These are phyloP conservation scores for Ceratocystiopsis minuta DNA, from an alignment of 2,329 filamentous ascomycete genomes.

Conservation along the genomic window DNA sequence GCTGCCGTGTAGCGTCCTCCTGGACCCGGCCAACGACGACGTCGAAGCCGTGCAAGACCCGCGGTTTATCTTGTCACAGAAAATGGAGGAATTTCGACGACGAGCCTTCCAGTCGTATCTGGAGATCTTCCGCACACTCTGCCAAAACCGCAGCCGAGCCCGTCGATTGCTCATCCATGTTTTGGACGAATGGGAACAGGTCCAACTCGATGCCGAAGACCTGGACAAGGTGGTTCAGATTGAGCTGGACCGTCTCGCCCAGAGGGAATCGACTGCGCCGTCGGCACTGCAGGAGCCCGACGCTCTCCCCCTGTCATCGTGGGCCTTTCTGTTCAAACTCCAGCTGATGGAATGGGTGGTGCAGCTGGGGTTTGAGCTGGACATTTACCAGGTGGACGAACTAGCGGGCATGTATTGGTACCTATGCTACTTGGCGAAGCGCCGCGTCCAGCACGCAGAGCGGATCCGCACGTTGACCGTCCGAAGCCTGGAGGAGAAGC, in stretches of 20 bases:
- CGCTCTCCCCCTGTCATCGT: constrained; percentile 63
- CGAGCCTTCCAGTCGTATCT: constrained; percentile 53
- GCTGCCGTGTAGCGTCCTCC: constrained; percentile 50
- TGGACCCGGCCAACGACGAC: constrained; percentile 58
- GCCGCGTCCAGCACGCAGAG: constrained; percentile 50
- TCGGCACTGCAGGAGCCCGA: constrained; percentile 24
- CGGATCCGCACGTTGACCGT: constrained; percentile 51
- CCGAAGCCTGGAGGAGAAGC: constrained; percentile 17
- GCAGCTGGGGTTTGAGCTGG: constrained; percentile 84
- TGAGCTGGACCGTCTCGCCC: constrained; percentile 35
- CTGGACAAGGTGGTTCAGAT: constrained; percentile 50
- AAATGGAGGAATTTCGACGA: constrained; percentile 53
- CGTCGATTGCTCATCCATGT: constrained; percentile 79
- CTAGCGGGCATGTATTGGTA: constrained; percentile 84
- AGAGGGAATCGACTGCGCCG: not conserved
- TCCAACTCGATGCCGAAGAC: constrained; percentile 68
- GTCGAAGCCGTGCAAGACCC: constrained; percentile 58
- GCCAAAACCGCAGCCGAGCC: constrained; percentile 78
- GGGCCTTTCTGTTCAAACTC: constrained; percentile 85
- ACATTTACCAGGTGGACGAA: constrained; percentile 76
- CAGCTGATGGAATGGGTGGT: constrained; percentile 72
- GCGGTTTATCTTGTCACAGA: constrained; percentile 51
- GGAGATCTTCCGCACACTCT: constrained; percentile 67
- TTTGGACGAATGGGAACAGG: constrained; percentile 36
- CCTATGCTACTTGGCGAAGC: constrained; percentile 53